Evolutionary conservation across 768 basidiomycete species (phyloP), one percentile per base, ranked within the genome.

Genomic region (Hydnum rufescens): DNA sequence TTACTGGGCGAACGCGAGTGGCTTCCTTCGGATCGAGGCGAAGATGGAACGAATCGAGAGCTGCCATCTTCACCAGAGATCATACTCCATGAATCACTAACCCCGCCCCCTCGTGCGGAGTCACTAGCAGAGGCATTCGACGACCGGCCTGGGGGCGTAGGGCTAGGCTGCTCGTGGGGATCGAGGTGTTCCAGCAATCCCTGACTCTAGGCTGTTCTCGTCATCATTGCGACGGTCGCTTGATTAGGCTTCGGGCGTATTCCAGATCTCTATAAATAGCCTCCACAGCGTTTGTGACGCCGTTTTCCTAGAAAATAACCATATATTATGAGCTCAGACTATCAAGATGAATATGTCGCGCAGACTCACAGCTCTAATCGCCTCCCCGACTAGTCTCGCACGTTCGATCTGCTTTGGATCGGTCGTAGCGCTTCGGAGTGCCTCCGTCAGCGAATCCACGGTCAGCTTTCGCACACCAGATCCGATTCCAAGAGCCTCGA

Each of bases 251-350:
- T 32, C 83, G 77, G 32, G 93, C 88, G 63, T 96, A 96, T 56
- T 97, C 93, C 53, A 97, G 67, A 62, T 99, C 92, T 44, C 95
- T 79, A 63, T 97, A 99, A 57, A 99, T 90, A 26, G 82, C 79
- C 65, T 97, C 92, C 54, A 96, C 81, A 16, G 95, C 95, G 30
- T 76, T 88, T 1, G 76, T 74, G 1, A 96, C 89, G n/a, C 93
- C 93, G 57, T 89, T 80, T 69, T 99, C 93, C 88, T 92, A 60
- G 44, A 25, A 25, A 25, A 47, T 47, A 26, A 13, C 8, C 8
- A 13, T 13, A 47, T 51, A 50, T 42, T n/a, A 19, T 5, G 54
- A 49, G 53, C 16, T 43, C 4, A 25, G 13, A 54, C 23, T 18
- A 22, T 13, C 18, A 18, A 51, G 16, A 30, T 13, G 8, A 25